A percentile compares a stretch with the other conserved stretches of the same genome.
phyloP scores from a whole-genome alignment of 2,329 filamentous ascomycete genomes.

The Colletotrichum lini region DNA sequence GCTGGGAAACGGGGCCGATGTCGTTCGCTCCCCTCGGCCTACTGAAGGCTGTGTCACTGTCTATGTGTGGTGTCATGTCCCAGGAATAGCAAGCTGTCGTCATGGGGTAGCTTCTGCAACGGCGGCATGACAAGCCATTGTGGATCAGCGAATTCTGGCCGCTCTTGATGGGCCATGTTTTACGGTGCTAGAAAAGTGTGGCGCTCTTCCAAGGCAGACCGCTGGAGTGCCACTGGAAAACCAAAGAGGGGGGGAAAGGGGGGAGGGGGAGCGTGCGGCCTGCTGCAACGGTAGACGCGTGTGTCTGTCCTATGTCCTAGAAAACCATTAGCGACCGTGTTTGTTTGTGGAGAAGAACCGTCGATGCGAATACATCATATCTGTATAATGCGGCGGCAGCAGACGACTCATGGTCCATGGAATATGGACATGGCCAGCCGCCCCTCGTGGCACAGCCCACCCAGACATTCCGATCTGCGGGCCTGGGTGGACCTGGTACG shows the following conservation, averaged over 20 bases:
- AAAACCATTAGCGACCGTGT: neutral
- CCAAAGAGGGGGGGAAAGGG: neutral
- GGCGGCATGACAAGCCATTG: neutral
- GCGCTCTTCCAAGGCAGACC: constrained; percentile 19
- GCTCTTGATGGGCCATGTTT: neutral
- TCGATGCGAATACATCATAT: neutral
- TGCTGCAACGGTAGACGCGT: neutral
- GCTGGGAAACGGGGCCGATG: neutral
- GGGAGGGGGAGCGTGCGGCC: constrained; percentile 5
- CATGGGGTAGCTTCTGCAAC: constrained; percentile 2
- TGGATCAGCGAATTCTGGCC: neutral
- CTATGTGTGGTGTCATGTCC: no score
- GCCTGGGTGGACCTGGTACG: constrained; percentile 19
- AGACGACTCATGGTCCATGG: constrained; percentile 7
- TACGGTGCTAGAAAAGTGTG: neutral
- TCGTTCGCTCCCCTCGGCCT: neutral
- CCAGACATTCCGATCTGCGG: constrained; percentile 31
- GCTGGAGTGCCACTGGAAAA: no score
- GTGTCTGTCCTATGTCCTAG: neutral
- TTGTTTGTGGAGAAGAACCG: neutral
- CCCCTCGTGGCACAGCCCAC: constrained; percentile 11
- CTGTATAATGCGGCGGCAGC: constrained; percentile 13
- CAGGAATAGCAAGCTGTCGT: neutral
- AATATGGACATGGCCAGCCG: constrained; percentile 12
- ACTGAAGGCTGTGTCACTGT: neutral